Evolutionary conservation across 371 early-diverging fungal genomes (phyloP), one percentile per base, ranked within the genome.

Genomic region (Syncephalastrum sp.): DNA sequence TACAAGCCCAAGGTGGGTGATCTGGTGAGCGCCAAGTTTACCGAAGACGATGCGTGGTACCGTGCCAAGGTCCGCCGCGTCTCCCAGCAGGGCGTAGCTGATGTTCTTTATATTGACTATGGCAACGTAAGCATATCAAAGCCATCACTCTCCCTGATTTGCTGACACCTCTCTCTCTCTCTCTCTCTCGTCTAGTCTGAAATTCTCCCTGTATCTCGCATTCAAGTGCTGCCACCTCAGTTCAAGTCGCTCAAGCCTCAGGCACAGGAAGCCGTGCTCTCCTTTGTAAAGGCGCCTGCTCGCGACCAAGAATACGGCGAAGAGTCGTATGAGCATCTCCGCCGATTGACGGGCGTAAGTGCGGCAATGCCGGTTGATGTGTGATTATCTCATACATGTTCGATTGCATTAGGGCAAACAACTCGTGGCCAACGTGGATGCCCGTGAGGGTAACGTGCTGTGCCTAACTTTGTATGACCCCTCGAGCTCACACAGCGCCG

Each of bases 21-120:
- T 52, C 62, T 86, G 25, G 82, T 90, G 43, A 76, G 87, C 56
- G 96, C 94, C 24, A 85, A 91, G 65, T 96, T 94, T 74, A 84
- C 94, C 0, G 89, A 81, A 63, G 96, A 95, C 63, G 79, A 91
- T 54, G 76, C 84, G 57, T 96, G 96, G 96, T 92, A 91, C 57
- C 91, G 98, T 54, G 98, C 94, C 50, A 87, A 87, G 64, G 83
- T 97, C 17, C 74, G 82, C 45, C 85, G 83, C 47, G 76, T 84
- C 17, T 67, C 87, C 38, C 66, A 82, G 5, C 89, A 85, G 57
- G 70, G 75, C 70, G 88, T 82, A 49, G 38, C 38, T 33, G 83
- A 89, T 38, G 91, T 96, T 12, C 52, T 86, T 13, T 95, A 94
- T 64, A 78, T 95, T 45, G 98, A 97, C 75, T 96, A 90, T 72